These are phyloP conservation scores for Xerophyta viscosa DNA, from an alignment of 106 monocot species.

Conservation along the genomic window DNA sequence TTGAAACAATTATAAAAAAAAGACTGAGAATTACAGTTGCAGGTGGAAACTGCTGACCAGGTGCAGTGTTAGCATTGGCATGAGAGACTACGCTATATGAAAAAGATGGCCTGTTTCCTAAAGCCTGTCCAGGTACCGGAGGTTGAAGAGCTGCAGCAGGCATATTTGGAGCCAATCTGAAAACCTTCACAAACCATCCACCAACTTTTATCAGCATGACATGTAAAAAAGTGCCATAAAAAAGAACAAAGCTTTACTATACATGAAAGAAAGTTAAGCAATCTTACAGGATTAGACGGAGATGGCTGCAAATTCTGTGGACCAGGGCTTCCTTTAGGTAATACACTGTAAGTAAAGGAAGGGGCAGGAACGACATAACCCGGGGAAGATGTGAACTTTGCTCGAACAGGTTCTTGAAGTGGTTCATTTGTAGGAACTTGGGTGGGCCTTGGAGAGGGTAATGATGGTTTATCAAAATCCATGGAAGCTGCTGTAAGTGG, in stretches of 20 bases:
- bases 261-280: not conserved
- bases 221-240: too few species aligned
- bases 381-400: slow-evolving; percentile 28
- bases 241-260: too few species aligned
- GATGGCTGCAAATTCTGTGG: slow-evolving; percentile 37
- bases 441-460: slow-evolving; percentile 15
- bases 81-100: slow-evolving; percentile 64
- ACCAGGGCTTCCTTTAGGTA: slow-evolving; percentile 37
- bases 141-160: slow-evolving; percentile 83
- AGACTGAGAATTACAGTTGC: slow-evolving; percentile 50
- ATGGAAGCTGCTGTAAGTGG: slow-evolving; percentile 15
- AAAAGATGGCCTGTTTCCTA: slow-evolving; percentile 68
- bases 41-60: slow-evolving; percentile 93
- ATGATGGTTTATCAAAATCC: slow-evolving; percentile 16
- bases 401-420: slow-evolving; percentile 26
- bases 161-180: slow-evolving; percentile 40
- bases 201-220: too few species aligned
- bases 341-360: slow-evolving; percentile 42
- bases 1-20: not conserved
- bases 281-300: slow-evolving; percentile 30
- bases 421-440: slow-evolving; percentile 25
- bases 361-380: slow-evolving; percentile 38
- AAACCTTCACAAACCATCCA: slow-evolving; percentile 36
- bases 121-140: slow-evolving; percentile 67
- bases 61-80: slow-evolving; percentile 37